Evolutionary conservation across 345 rosid genomes (phyloP).

Genomic region (Abelmoschus esculentus): DNA sequence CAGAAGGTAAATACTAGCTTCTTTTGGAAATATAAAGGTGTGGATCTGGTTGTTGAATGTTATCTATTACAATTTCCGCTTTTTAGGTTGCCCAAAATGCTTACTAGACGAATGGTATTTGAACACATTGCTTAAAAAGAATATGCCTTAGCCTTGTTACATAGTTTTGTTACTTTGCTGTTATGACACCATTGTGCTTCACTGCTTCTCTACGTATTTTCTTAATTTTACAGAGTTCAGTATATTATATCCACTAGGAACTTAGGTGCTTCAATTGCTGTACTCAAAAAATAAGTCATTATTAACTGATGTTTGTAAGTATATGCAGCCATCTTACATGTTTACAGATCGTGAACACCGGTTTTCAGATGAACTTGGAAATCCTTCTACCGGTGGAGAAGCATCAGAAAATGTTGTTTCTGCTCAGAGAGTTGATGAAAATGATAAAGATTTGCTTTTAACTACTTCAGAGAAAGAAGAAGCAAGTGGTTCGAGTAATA

Average conservation of each 20-base stretch:
- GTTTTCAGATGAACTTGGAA: constrained; percentile 74
- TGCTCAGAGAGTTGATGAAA: constrained; percentile 64
- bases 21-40: not conserved
- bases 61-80: not conserved
- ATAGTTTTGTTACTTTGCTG: not conserved
- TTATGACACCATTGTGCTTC: not conserved
- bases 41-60: not conserved
- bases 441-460: constrained; percentile 83
- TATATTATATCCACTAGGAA: not conserved
- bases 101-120: not conserved
- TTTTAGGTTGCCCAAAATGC: not conserved
- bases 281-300: not conserved
- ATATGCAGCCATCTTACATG: constrained; percentile 92
- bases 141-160: not conserved
- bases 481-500: constrained; percentile 36
- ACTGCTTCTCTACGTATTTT: not conserved
- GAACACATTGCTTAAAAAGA: not conserved
- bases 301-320: constrained; percentile 14
- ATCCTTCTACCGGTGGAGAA: constrained; percentile 58
- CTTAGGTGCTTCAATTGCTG: not conserved
- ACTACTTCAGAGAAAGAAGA: constrained; percentile 79
- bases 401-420: constrained; percentile 48
- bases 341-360: constrained; percentile 91
- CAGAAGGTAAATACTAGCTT: constrained; percentile 55
- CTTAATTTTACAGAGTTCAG: not conserved